Base-by-base conservation (phyloP, 176 grass and related monocot genomes). In the bread wheat (Triticum aestivum) region DNA sequence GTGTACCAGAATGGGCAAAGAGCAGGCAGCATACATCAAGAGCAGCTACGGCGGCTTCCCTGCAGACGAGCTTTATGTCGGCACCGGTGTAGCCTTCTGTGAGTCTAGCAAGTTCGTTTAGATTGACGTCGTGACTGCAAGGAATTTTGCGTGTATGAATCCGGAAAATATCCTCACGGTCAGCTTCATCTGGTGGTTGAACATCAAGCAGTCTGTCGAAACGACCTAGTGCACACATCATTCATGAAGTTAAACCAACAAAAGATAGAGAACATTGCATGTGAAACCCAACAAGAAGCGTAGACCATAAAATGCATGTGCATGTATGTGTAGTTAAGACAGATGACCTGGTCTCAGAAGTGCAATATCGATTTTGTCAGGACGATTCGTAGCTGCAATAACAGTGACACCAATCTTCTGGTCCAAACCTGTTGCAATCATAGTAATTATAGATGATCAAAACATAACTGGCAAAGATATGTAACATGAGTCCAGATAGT, bases 341-440 rank as follows among this genome's bases (percentile, higher is more conserved):
- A 67, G 20, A 80, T 23, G 62, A 98, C 96, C 96, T 91, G 96
- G 96, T 34, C 96, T 93, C 61, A 94, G 56, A 82, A 98, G 92
- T 75, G 93, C 93, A 87, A 65, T 90, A 89, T 98, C 96, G 47
- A 98, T 98, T 90, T 98, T 98, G 70, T 98, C 96, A 32, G 96
- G 96, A 34, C 93, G 93, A 79, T 98, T 98, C 51, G 96, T 95
- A 86, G 96, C 96, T 81, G 91, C 96, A 86, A 98, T 95, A 86
- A 96, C 93, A 77, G 88, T 94, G 68, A 96, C 79, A 8, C 91
- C 93, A 73, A 72, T 86, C 81, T 71, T 92, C 75, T 89, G 73
- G 65, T 94, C 88, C 90, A 98, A 92, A 84, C 93, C 96, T 98
- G 84, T 90, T 84, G 61, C 78, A 61, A 77, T 8, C 21, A 83